Evolutionary conservation across 2,329 filamentous ascomycete genomes (phyloP), one percentile per base, ranked within the genome.

Genomic region (Tricladium varicosporioides): DNA sequence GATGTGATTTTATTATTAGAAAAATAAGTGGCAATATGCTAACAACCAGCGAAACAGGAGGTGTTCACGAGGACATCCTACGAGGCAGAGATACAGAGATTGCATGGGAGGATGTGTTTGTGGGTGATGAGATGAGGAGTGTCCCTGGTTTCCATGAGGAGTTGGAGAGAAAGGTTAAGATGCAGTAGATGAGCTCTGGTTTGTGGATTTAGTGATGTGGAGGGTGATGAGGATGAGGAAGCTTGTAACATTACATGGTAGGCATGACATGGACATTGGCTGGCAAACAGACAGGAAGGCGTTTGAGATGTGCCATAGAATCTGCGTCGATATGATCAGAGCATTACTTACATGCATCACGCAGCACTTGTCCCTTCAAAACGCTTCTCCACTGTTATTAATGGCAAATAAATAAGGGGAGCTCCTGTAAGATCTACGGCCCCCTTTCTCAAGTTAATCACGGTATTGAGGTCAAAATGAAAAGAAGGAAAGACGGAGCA

Each of bases 31-130:
- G 32, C 27, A 51, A 51, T 18, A 8, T 44, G 11, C 22, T 27
- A 11, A n/a, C 18, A 11, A 15, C 36, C 9, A 4, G 5, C 2
- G 5, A 47, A 44, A 59, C 48, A 70, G 65, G 74, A 62, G 80
- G 83, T 10, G 80, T 97, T 51, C 92, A 97, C 76, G 90, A 91
- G 78, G 93, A 97, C 72, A 91, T 99, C 62, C 76, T 99, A 69
- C 82, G 81, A 60, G 92, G 92, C 3, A 79, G 86, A 69, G 94
- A 97, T 72, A 77, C 82, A 27, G 87, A 83, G 68, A 79, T 96
- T 66, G 84, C 81, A 8, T 99, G 94, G 94, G 94, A 99, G 80
- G 94, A 97, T 78, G 85, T 99, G 16, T 97, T 88, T 72, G 84
- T 82, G 16, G 91, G 91, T 59, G 87, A 89, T 66, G 91, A 93